phyloP scores from a whole-genome alignment of 208 protist genomes.

The Phytomonas sp. region DNA sequence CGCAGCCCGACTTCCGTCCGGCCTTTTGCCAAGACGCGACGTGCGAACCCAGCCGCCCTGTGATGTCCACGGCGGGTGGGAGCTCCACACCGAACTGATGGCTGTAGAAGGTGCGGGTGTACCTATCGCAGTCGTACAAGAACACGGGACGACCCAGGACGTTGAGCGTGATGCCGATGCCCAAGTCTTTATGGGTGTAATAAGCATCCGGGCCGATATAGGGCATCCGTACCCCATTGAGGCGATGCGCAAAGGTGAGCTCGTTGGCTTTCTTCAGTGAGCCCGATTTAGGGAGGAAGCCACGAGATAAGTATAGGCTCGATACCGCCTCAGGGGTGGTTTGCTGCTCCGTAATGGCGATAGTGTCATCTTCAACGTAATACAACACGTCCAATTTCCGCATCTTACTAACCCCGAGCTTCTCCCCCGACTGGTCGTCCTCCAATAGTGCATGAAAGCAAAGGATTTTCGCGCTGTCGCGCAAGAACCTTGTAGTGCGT shows the following conservation, averaged over 20 bases:
- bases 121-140: conserved; percentile 92
- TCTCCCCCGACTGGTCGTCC: conserved; percentile 45
- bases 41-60: conserved; percentile 20
- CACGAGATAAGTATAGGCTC: conserved; percentile 76
- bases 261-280: conserved; percentile 63
- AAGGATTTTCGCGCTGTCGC: conserved; percentile 92
- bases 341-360: conserved; percentile 89
- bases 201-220: conserved; percentile 60
- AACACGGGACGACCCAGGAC: conserved; percentile 75
- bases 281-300: conserved; percentile 72
- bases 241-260: conserved; percentile 74
- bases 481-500: conserved; percentile 80
- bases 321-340: conserved; percentile 87
- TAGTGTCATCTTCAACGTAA: conserved; percentile 93
- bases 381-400: conserved; percentile 90
- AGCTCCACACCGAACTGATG: conserved; percentile 50
- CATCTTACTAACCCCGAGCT: conserved; percentile 18
- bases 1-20: conserved; percentile 16
- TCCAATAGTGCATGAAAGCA: conserved; percentile 90
- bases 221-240: conserved; percentile 74
- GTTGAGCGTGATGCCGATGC: conserved; percentile 71
- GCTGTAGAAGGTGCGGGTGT: conserved; percentile 86
- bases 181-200: conserved; percentile 80
- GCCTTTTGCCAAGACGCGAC: conserved; percentile 25
- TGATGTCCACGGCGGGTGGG: conserved; percentile 40